A percentile compares a stretch with the other conserved stretches of the same genome.
Evolutionary conservation across 495 filamentous ascomycete species (phyloP).

Genomic region (Pyrenopolyporus hunteri): DNA sequence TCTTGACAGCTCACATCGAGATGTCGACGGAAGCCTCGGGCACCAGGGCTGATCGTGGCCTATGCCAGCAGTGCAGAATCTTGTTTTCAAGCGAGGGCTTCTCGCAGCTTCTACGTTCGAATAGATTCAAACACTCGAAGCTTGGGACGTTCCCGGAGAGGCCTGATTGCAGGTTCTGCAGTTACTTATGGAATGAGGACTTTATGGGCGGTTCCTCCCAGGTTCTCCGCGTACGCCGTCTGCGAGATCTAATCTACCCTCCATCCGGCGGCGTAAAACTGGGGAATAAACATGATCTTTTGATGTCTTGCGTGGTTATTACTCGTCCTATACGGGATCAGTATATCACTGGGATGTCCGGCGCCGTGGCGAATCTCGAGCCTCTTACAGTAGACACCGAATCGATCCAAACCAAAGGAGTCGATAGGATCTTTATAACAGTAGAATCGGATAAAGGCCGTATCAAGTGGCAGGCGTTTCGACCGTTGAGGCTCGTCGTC

Average conservation of each 20-base stretch:
- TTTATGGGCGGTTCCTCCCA: slow-evolving; percentile 3
- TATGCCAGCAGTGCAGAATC: slow-evolving; percentile 1
- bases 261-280: neutral
- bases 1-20: neutral
- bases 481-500: slow-evolving; percentile 1
- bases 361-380: neutral
- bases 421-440: slow-evolving; percentile 9
- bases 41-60: neutral
- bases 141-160: slow-evolving; percentile 8
- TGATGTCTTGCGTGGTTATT: slow-evolving; percentile 5
- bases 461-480: slow-evolving; percentile 8
- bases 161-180: slow-evolving; percentile 8
- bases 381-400: slow-evolving; percentile 4
- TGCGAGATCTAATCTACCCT: slow-evolving; percentile 11
- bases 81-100: slow-evolving; percentile 16
- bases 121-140: slow-evolving; percentile 13
- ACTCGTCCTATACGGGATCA: slow-evolving; percentile 1
- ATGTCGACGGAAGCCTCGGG: neutral
- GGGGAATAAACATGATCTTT: neutral
- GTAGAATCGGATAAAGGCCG: slow-evolving; percentile 9
- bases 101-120: neutral
- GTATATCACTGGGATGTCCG: slow-evolving; percentile 1
- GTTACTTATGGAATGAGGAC: slow-evolving; percentile 19
- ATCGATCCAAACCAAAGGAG: neutral
- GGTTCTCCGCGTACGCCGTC: neutral